These are phyloP conservation scores for Ganoderma multipileum DNA, from an alignment of 1,284 basidiomycete species.

Conservation along the genomic window DNA sequence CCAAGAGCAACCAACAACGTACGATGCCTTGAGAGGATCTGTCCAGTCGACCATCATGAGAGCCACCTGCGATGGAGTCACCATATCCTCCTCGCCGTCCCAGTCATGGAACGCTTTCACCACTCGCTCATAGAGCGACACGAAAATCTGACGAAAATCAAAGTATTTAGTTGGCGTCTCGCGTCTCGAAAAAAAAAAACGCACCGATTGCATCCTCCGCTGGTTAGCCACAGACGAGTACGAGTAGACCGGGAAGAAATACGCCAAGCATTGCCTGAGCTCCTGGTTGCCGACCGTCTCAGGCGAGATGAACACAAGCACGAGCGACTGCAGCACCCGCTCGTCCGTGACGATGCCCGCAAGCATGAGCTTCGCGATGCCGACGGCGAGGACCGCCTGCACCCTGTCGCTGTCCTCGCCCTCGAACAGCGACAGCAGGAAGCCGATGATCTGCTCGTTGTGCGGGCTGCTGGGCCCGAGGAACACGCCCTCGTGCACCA, in stretches of 20 bases:
- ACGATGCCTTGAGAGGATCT: constrained; percentile 85
- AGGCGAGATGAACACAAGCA: constrained; percentile 88
- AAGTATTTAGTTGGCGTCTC: too few relatives aligned
- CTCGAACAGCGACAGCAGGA: constrained; percentile 80
- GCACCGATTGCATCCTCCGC: constrained; percentile 76
- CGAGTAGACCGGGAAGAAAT: constrained; percentile 96
- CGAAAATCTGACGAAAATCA: constrained; percentile 65
- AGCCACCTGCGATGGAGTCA: constrained; percentile 82
- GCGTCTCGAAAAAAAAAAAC: constrained; percentile 24
- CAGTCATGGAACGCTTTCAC: constrained; percentile 74
- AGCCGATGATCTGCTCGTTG: constrained; percentile 74
- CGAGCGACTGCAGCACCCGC: constrained; percentile 78
- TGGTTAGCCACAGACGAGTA: constrained; percentile 88
- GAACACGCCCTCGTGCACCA: constrained; percentile 88
- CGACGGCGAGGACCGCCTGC: constrained; percentile 83
- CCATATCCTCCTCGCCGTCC: constrained; percentile 82
- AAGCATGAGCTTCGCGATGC: constrained; percentile 90
- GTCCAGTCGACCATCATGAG: constrained; percentile 94
- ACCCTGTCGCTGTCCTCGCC: constrained; percentile 79
- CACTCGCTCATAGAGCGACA: constrained; percentile 78
- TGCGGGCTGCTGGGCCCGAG: constrained; percentile 61
- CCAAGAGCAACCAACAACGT: constrained; percentile 40
- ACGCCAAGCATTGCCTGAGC: constrained; percentile 91
- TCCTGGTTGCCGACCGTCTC: constrained; percentile 88
- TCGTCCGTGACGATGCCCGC: constrained; percentile 84